Base-by-base conservation (phyloP, 495 filamentous ascomycete species). In the Parathielavia appendiculata region DNA sequence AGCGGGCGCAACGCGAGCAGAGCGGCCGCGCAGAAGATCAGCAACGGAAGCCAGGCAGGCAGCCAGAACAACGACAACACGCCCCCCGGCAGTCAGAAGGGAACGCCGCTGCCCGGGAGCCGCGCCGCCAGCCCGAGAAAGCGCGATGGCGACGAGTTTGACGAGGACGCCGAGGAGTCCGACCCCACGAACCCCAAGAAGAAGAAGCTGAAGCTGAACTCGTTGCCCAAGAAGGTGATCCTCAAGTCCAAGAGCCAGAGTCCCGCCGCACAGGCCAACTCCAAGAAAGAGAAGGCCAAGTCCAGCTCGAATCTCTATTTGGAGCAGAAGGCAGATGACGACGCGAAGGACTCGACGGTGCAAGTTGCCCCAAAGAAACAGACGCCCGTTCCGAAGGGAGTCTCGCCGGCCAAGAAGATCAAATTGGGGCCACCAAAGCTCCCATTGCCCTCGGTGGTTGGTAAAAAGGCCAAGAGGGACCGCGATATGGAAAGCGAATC, bases 1-100 rank as follows among this genome's bases (percentile, higher is more conserved):
- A 84, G 81, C 47, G 87, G 88, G 16, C 77, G 89, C 20, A 82
- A 81, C 64, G 83, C 81, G 17, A 86, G 85, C 57, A 78, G 86
- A 53, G 75, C 77, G 14, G 80, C 80, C 10, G 71, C 76, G 16
- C 74, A 78, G 54, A 82, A 81, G 69, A 80, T 83, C 38, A 76
- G 75, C 63, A 80, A 80, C 54, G 71, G 67, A 14, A 75, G 69
- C 63, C 75, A 77, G 52, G 71, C 63, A 6, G 75, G 75, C 54
- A 73, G 75, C 39, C 73, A 75, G 52, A 78, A 74, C 57, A 76
- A 75, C 56, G 75, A 78, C 46, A 71, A 72, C 56, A 85, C 82
- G 38, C 81, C 82, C 20, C 74, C 79, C 22, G 81, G 77, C 35
- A 83, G 80, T 52, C 78, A 83, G 53, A 81, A 79, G 59, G 80